phyloP scores from a whole-genome alignment of 768 basidiomycete genomes.

The Termitomyces sp. region DNA sequence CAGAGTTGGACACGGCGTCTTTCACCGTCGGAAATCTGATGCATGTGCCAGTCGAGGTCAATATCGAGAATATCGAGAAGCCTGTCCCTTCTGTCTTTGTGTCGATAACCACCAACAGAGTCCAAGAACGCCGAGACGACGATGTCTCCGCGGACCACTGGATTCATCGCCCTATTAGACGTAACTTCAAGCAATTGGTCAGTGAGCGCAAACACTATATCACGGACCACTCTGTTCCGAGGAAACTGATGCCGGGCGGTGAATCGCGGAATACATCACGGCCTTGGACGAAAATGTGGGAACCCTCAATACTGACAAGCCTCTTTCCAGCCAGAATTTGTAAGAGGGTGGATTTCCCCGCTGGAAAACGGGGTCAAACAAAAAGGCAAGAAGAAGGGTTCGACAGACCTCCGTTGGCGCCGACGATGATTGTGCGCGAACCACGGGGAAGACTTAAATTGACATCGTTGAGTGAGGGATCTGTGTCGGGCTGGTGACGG shows the following conservation, averaged over 20 bases:
- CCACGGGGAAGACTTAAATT: constrained; percentile 66
- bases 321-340: constrained; percentile 93
- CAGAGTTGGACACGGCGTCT: constrained; percentile 89
- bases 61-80: constrained; percentile 92
- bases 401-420: constrained; percentile 86
- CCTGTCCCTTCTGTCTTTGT: constrained; percentile 83
- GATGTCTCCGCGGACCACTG: constrained; percentile 92
- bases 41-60: constrained; percentile 96
- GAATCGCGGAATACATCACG: constrained; percentile 89
- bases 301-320: constrained; percentile 50
- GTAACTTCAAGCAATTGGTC: constrained; percentile 7
- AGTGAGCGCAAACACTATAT: constrained; percentile 12
- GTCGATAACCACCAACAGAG: constrained; percentile 92
- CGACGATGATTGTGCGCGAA: constrained; percentile 82
- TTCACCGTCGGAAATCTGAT: constrained; percentile 94
- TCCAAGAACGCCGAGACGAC: constrained; percentile 93
- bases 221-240: constrained; percentile 90
- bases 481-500: constrained; percentile 37
- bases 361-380: constrained; percentile 31
- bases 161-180: constrained; percentile 85
- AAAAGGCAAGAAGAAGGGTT: constrained; percentile 6
- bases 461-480: constrained; percentile 62
- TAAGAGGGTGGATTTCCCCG: constrained; percentile 94
- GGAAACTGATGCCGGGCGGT: constrained; percentile 77
- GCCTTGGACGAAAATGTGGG: constrained; percentile 69